phyloP scores from a whole-genome alignment of 1,139 yeast species.

The Geotrichum fermentans region DNA sequence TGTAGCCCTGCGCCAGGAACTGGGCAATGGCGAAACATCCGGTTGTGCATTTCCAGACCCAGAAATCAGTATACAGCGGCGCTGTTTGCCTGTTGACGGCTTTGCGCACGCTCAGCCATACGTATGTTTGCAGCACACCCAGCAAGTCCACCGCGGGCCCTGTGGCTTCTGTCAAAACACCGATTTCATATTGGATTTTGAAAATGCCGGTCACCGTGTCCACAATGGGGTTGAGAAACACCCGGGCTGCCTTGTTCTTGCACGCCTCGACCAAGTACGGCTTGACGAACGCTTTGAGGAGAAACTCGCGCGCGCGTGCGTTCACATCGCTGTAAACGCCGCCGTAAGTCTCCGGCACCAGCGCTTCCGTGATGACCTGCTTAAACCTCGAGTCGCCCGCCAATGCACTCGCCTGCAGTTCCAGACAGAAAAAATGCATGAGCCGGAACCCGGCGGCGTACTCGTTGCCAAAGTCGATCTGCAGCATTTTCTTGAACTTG shows the following conservation, averaged over 20 bases:
- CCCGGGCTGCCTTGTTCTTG: conserved; percentile 4
- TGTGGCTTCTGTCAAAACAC: neutral
- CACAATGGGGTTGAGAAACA: conserved; percentile 12
- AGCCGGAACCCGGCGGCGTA: conserved; percentile 13
- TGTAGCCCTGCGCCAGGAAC: neutral
- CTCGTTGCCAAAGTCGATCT: conserved; percentile 16
- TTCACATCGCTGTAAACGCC: conserved; percentile 3
- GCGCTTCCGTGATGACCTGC: conserved; percentile 9
- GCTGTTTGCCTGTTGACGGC: neutral
- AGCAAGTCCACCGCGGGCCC: neutral
- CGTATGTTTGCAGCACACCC: neutral
- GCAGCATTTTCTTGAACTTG: conserved; percentile 16
- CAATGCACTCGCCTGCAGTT: conserved; percentile 13
- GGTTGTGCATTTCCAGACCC: conserved; percentile 9
- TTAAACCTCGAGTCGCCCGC: conserved; percentile 3
- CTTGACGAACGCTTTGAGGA: conserved; percentile 10
- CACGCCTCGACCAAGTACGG: conserved; percentile 10
- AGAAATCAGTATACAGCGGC: neutral
- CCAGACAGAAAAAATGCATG: conserved; percentile 16
- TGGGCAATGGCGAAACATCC: neutral
- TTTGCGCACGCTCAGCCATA: conserved; percentile 5
- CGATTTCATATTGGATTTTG: conserved; percentile 2
- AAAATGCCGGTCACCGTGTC: conserved; percentile 6
- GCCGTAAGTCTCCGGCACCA: conserved; percentile 2
- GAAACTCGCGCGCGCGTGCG: conserved; percentile 7